Evolutionary conservation across 2,329 filamentous ascomycete genomes (phyloP), one percentile per base, ranked within the genome.

Genomic region (Xylaria sp.): DNA sequence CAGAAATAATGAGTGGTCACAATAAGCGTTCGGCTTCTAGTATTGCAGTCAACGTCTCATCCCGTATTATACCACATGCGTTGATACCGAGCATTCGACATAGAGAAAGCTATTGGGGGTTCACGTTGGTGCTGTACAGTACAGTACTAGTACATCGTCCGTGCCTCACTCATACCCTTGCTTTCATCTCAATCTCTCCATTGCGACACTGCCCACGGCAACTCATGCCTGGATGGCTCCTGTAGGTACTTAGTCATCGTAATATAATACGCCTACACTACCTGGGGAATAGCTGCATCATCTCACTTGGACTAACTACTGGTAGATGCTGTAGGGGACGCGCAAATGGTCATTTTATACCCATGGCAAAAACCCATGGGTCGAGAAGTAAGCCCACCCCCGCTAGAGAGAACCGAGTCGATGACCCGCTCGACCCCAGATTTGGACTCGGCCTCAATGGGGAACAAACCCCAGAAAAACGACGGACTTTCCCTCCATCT

Each of bases 381-480:
- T 47, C 45, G 7, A 31, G n/a, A 35, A 28, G 38, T 35, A 35
- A 19, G 46, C 38, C 38, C 37, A 33, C 46, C 56, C 56, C 35
- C 33, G 33, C 49, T 33, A 38, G 38, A 38, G 35, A 38, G 21
- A 25, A 15, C 31, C 28, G 19, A n/a, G 28, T 5, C 17, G 46
- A 35, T 15, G 57, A 59, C 57, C 57, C 57, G 57, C 57, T 28
- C 49, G 42, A 60, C 50, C 57, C 57, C 57, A 60, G 50, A 60
- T 49, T n/a, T 46, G 50, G 42, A 21, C 38, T 50, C 25, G 6
- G 45, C n/a, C 12, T 35, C 3, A 28, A 58, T 51, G 46, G 46
- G 42, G 33, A 57, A 7, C 33, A 28, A 40, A 60, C 57, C 57
- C 57, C 57, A 54, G 57, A 60, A 54, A 54, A 60, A 45, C 40